These are phyloP conservation scores for Oehlia diaphana DNA, from an alignment of 192 early-diverging fungal species.

Conservation along the genomic window DNA sequence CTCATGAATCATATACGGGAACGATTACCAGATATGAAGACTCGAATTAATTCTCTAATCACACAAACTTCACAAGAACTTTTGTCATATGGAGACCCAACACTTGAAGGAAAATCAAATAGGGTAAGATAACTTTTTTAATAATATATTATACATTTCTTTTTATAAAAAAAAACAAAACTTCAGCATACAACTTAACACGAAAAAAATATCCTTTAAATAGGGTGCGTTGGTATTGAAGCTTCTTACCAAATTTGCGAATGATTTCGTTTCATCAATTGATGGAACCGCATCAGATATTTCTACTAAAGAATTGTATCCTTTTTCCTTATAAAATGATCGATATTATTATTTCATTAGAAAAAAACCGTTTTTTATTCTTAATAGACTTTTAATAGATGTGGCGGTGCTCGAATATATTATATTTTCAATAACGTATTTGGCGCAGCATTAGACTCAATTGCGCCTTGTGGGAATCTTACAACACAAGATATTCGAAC, in stretches of 20 bases:
- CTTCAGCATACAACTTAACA: too few relatives aligned
- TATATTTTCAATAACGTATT: constrained; percentile 83
- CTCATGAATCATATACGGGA: constrained; percentile 80
- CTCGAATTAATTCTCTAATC: constrained; percentile 73
- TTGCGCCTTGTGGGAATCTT: constrained; percentile 70
- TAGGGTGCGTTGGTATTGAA: constrained; percentile 65
- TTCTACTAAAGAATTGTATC: constrained; percentile 69
- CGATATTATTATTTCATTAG: neutral
- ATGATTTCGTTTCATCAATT: constrained; percentile 74
- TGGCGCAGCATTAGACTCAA: constrained; percentile 69
- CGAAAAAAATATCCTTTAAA: neutral
- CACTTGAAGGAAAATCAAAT: constrained; percentile 49
- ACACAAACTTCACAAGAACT: constrained; percentile 79
- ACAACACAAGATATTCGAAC: constrained; percentile 73
- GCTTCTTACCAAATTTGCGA: constrained; percentile 74
- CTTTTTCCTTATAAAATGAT: constrained; percentile 1
- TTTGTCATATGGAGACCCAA: constrained; percentile 61
- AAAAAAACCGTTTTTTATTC: neutral
- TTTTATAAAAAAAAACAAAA: neutral
- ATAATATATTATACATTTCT: neutral
- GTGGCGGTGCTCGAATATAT: constrained; percentile 80
- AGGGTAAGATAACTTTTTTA: constrained; percentile 35
- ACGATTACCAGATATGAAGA: constrained; percentile 73
- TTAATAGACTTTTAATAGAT: constrained; percentile 34
- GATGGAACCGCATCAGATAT: constrained; percentile 73